Evolutionary conservation across 2,329 filamentous ascomycete genomes (phyloP), one percentile per base, ranked within the genome.

Genomic region (Fusarium annulatum): DNA sequence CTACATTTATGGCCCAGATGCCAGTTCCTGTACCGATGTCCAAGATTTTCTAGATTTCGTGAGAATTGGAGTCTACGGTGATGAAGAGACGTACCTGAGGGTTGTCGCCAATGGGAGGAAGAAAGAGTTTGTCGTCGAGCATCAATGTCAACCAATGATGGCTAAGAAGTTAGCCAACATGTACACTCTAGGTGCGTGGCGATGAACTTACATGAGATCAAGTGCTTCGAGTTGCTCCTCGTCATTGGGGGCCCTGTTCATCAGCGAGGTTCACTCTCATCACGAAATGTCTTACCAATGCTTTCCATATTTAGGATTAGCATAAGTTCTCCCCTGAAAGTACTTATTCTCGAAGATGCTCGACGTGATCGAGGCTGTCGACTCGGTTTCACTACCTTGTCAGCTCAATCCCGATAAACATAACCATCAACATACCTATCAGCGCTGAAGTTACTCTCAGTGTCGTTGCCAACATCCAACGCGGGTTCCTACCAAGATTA

Each of bases 271-370:
- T 12, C 9, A 18, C 5, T 36, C 3, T 7, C 0, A 4, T 19
- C 23, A 7, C 46, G 5, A n/a, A 4, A 4, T 9, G 1, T 1
- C 45, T 15, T 53, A 74, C 75, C 75, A 77, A 46, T 75, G 72
- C n/a, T 46, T 69, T n/a, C 75, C 75, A 66, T 77, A 77, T 46
- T 77, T 77, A 0, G 75, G 75, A 18, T 77, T 77, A 1, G 75
- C 75, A 33, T 77, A 77, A 7, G 63, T 23, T 36, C 75, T 53
- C 2, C 75, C 73, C 12, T 77, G 69, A 1, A 77, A 77, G 33
- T 76, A 72, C 3, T 52, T 60, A n/a, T 59, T 49, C 41, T 77
- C 75, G 14, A 77, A 77, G 9, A 77, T 75, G 18, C 75, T 77
- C 1, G 75, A 77, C 0, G 75, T 70, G 6, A 77, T 76, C 12